Conservation (phyloP, 2,329 filamentous ascomycete genomes). For the Fusarium nisikadoi region DNA sequence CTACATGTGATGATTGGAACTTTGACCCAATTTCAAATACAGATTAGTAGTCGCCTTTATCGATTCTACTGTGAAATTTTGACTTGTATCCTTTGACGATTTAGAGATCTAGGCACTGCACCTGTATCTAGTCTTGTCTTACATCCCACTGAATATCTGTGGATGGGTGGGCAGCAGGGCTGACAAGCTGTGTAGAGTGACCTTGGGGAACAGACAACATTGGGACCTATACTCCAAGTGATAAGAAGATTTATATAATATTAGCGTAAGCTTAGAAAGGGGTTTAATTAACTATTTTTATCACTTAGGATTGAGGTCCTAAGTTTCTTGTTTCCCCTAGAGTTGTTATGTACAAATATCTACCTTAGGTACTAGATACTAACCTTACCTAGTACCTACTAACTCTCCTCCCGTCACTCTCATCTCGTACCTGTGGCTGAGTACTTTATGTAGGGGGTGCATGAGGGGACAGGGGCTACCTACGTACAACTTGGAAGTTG, state of each 20-base stretch:
- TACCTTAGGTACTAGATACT: background rate
- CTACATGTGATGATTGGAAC: background rate
- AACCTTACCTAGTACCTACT: no score
- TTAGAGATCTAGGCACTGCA: background rate
- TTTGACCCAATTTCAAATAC: background rate
- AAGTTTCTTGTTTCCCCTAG: background rate
- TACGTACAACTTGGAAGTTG: slow-evolving; percentile 8
- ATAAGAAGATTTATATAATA: background rate
- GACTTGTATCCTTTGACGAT: background rate
- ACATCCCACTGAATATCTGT: background rate
- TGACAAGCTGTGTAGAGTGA: background rate
- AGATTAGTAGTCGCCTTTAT: background rate
- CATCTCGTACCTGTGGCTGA: slow-evolving; percentile 14
- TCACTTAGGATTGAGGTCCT: background rate
- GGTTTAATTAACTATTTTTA: background rate
- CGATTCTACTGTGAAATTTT: background rate
- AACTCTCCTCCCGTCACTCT: background rate
- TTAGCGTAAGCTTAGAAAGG: background rate
- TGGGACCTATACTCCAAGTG: background rate
- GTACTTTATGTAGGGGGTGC: background rate
- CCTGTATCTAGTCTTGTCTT: background rate
- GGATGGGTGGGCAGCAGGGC: slow-evolving; percentile 6
- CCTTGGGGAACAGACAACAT: background rate
- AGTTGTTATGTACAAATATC: background rate
- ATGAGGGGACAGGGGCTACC: slow-evolving; percentile 16